A percentile compares a stretch with the other conserved stretches of the same genome.
Evolutionary conservation across 192 early-diverging fungal genomes (phyloP).

Genomic region (Umbelopsis ramanniana): DNA sequence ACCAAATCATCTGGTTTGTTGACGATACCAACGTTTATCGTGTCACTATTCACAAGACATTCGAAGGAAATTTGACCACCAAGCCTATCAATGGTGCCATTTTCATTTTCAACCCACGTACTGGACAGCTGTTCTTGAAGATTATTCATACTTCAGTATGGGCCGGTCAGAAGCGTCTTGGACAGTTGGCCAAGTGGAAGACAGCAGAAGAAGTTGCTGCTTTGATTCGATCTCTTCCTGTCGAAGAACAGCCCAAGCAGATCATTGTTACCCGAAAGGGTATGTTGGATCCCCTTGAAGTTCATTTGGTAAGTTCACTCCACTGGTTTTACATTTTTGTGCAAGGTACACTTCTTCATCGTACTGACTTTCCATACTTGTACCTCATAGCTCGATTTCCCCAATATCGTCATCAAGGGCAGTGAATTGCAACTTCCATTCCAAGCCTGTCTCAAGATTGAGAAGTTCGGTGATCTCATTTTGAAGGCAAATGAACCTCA

Average conservation of each 20-base stretch:
- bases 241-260: conserved; percentile 99
- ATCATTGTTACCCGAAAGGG: conserved; percentile 99
- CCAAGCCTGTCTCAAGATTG: conserved; percentile 96
- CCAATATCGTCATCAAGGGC: conserved; percentile 99
- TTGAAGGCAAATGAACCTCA: conserved; percentile 97
- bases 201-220: conserved; percentile 99
- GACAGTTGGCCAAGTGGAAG: conserved; percentile 99
- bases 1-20: conserved; percentile 99
- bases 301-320: conserved; percentile 63
- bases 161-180: conserved; percentile 99
- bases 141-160: conserved; percentile 99
- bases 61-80: conserved; percentile 99
- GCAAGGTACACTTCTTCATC: conserved; percentile 30
- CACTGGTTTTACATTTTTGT: neutral
- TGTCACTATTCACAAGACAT: conserved; percentile 99
- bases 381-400: conserved; percentile 94
- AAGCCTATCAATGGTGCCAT: conserved; percentile 99
- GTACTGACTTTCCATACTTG: conserved; percentile 12
- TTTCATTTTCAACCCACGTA: conserved; percentile 98
- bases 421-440: conserved; percentile 97
- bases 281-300: conserved; percentile 99
- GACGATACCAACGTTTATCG: conserved; percentile 99
- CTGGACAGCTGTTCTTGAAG: conserved; percentile 98
- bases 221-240: conserved; percentile 95
- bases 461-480: conserved; percentile 99